Evolutionary conservation across 164 flowering plant genomes (phyloP).

Genomic region (Stephania cephalantha): DNA sequence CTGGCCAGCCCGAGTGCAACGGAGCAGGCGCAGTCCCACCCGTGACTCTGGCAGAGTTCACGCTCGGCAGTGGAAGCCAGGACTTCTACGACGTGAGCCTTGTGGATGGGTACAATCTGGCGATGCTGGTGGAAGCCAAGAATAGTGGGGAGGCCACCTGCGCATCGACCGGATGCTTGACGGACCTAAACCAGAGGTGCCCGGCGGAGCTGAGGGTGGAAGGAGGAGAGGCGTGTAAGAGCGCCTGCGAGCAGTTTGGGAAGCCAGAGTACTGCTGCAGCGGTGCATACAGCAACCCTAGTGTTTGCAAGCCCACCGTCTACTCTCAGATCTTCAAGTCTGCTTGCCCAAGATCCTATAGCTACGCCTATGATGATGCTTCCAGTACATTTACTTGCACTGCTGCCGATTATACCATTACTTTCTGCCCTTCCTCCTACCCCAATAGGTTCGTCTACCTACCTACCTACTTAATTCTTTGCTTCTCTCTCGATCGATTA

Average conservation of each 20-base stretch:
- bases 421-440: slow-evolving; percentile 50
- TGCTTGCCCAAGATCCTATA: slow-evolving; percentile 61
- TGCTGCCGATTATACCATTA: slow-evolving; percentile 53
- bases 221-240: slow-evolving; percentile 61
- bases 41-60: slow-evolving; percentile 64
- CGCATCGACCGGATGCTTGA: slow-evolving; percentile 53
- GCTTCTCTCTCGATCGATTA: too few species aligned
- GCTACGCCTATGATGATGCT: slow-evolving; percentile 60
- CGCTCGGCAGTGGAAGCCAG: slow-evolving; percentile 34
- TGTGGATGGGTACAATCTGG: slow-evolving; percentile 84
- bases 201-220: slow-evolving; percentile 59
- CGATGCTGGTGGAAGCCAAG: slow-evolving; percentile 45
- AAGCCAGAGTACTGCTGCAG: slow-evolving; percentile 75
- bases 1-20: slow-evolving; percentile 45
- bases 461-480: too few species aligned
- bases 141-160: slow-evolving; percentile 60
- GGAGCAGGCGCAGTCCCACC: slow-evolving; percentile 56
- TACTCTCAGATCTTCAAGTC: slow-evolving; percentile 53
- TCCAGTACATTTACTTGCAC: slow-evolving; percentile 60
- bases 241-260: slow-evolving; percentile 84
- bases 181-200: slow-evolving; percentile 60
- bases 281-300: slow-evolving; percentile 42
- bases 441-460: too few species aligned
- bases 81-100: slow-evolving; percentile 86
- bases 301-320: slow-evolving; percentile 48